These are phyloP conservation scores for Penicillium nordicum DNA, from an alignment of 2,329 filamentous ascomycete genomes.

Conservation along the genomic window DNA sequence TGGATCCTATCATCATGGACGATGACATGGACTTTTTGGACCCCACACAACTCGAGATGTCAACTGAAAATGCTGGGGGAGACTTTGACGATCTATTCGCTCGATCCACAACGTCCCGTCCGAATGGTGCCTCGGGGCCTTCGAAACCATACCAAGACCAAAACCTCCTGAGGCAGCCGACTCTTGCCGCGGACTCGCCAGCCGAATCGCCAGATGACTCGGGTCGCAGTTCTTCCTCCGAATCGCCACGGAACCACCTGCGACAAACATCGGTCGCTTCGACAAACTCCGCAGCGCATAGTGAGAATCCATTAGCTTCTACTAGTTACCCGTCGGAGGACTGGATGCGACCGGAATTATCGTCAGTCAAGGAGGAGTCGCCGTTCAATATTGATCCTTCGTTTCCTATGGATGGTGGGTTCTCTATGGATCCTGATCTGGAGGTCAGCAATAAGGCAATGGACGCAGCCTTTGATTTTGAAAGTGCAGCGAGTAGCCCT, in stretches of 20 bases:
- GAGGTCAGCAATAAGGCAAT: constrained; percentile 48
- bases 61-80: constrained; percentile 36
- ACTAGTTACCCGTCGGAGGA: constrained; percentile 36
- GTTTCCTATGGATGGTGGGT: constrained; percentile 33
- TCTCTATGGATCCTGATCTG: constrained; percentile 36
- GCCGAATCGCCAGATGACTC: constrained; percentile 46
- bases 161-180: constrained; percentile 33
- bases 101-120: constrained; percentile 31
- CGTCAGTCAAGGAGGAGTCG: constrained; percentile 39
- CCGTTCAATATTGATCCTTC: constrained; percentile 40
- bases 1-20: constrained; percentile 44
- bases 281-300: constrained; percentile 39
- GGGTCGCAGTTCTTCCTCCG: constrained; percentile 43
- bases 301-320: constrained; percentile 34
- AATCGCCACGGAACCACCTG: constrained; percentile 41
- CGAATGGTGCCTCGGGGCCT: constrained; percentile 27
- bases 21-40: constrained; percentile 46
- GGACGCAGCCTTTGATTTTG: constrained; percentile 49
- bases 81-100: constrained; percentile 45
- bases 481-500: constrained; percentile 47
- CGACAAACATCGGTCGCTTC: constrained; percentile 43
- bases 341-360: constrained; percentile 38
- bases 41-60: constrained; percentile 36
- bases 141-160: constrained; percentile 32
- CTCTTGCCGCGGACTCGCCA: constrained; percentile 38